Conservation (phyloP, 805 yeast species). For the Brettanomyces custersianus region DNA sequence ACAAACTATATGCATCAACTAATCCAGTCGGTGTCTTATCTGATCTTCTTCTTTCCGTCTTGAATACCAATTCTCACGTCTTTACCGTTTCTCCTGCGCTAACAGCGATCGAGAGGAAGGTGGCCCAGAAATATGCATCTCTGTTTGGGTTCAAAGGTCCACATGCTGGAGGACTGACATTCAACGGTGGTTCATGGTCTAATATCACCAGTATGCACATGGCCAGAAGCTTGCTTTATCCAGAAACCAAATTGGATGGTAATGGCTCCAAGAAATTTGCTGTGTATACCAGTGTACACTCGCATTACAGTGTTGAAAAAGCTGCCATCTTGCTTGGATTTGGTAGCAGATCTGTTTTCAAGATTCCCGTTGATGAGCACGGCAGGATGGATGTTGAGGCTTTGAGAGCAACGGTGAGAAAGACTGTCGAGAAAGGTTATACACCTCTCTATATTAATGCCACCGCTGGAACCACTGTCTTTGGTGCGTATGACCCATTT, state of each 20-base stretch:
- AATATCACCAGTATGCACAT: slow-evolving; percentile 71
- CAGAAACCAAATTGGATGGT: slow-evolving; percentile 62
- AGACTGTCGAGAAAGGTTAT: slow-evolving; percentile 40
- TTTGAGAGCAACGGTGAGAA: slow-evolving; percentile 35
- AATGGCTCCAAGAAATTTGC: slow-evolving; percentile 50
- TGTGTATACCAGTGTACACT: slow-evolving; percentile 59
- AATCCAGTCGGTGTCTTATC: slow-evolving; percentile 76
- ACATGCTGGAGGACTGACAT: slow-evolving; percentile 72
- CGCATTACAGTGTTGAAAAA: slow-evolving; percentile 75
- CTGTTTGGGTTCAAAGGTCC: slow-evolving; percentile 48
- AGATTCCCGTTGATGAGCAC: slow-evolving; percentile 44
- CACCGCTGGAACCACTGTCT: slow-evolving; percentile 86
- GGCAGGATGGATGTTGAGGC: slow-evolving; percentile 49
- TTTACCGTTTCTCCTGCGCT: slow-evolving; percentile 78
- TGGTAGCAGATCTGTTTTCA: slow-evolving; percentile 55
- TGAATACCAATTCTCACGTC: slow-evolving; percentile 82
- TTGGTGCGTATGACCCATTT: slow-evolving; percentile 73
- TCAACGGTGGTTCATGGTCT: slow-evolving; percentile 84
- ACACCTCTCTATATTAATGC: slow-evolving; percentile 72
- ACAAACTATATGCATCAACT: slow-evolving; percentile 76
- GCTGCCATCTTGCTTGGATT: slow-evolving; percentile 71
- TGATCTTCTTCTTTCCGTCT: slow-evolving; percentile 55
- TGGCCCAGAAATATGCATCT: slow-evolving; percentile 58
- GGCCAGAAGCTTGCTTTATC: slow-evolving; percentile 58
- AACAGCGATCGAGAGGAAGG: slow-evolving; percentile 63